Evolutionary conservation across 371 early-diverging fungal species (phyloP).

Genomic region (Chytridium lagenaria): DNA sequence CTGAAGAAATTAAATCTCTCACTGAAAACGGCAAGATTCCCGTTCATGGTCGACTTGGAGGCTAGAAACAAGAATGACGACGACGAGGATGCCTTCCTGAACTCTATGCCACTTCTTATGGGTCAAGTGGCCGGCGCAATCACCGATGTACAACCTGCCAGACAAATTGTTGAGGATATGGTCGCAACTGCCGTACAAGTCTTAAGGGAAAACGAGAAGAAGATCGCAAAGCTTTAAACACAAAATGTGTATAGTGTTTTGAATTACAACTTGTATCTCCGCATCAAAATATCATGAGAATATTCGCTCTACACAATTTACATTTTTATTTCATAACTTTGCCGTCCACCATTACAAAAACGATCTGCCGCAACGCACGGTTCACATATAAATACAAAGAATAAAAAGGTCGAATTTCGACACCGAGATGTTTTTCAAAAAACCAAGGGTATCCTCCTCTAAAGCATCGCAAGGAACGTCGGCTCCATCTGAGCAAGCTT

Average conservation of each 20-base stretch:
- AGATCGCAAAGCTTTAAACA: constrained; percentile 20
- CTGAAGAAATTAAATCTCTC: constrained; percentile 41
- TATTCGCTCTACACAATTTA: too few relatives aligned
- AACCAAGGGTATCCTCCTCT: constrained; percentile 13
- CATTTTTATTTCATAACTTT: too few relatives aligned
- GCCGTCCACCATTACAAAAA: too few relatives aligned
- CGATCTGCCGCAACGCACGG: too few relatives aligned
- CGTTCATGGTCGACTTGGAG: constrained; percentile 35
- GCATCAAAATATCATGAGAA: too few relatives aligned
- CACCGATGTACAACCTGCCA: constrained; percentile 45
- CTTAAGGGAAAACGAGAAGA: constrained; percentile 42
- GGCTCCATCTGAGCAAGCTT: constrained; percentile 92
- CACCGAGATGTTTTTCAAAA: too few relatives aligned
- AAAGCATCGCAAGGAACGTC: constrained; percentile 54
- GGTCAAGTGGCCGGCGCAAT: constrained; percentile 50
- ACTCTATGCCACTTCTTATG: constrained; percentile 40
- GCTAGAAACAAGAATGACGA: constrained; percentile 6
- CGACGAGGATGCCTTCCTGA: constrained; percentile 21
- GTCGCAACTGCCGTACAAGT: constrained; percentile 32
- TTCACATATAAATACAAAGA: too few relatives aligned
- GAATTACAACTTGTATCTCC: too few relatives aligned
- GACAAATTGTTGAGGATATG: constrained; percentile 50
- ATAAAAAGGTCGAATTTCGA: too few relatives aligned
- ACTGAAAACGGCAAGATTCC: constrained; percentile 44
- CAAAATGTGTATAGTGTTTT: background rate